Base-by-base conservation (phyloP, 163 green algal species). In the Scenedesmus sp. region DNA sequence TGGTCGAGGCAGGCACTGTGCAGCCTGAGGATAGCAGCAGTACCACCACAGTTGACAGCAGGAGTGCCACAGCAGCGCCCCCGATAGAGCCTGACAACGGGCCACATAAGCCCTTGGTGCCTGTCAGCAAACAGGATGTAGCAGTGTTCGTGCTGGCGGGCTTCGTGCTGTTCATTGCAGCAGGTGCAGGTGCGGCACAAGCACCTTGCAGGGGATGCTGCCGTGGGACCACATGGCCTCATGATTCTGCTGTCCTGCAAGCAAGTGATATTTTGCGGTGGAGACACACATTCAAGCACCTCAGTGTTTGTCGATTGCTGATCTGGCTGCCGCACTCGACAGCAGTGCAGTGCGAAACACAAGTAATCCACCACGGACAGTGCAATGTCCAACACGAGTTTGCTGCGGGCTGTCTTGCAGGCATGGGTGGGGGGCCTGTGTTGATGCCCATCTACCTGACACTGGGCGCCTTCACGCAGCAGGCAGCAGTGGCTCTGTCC, bases 381-480 rank as follows among this genome's bases (percentile, higher is more conserved):
- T n/a, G n/a, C n/a, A n/a, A n/a, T n/a, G n/a, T n/a, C n/a, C n/a
- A n/a, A n/a, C n/a, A n/a, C n/a, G n/a, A n/a, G n/a, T n/a, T n/a
- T n/a, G n/a, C n/a, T n/a, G n/a, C n/a, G n/a, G n/a, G n/a, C n/a
- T 13, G 68, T 44, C 68, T n/a, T 44, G 68, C 91, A 37, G 95
- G 95, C 56, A 94, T 97, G 30, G 95, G 95, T 44, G 94, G 94
- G 12, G 95, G 95, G 16, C 93, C 87, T 49, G 86, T 96, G 1
- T 83, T 97, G 0, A 85, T 96, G 46, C 93, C 94, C 35, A 46
- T 95, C 26, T 95, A 93, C 65, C 85, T 94, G 24, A 81, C 92
- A 6, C 73, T 89, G 18, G 85, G 82, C 83, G 92, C 90, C 2
- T 96, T 97, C 35, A n/a, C 56, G 20, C 90, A 95, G 4, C 76